Evolutionary conservation across 192 early-diverging fungal species (phyloP).

Genomic region (Obelidium mucronatum): DNA sequence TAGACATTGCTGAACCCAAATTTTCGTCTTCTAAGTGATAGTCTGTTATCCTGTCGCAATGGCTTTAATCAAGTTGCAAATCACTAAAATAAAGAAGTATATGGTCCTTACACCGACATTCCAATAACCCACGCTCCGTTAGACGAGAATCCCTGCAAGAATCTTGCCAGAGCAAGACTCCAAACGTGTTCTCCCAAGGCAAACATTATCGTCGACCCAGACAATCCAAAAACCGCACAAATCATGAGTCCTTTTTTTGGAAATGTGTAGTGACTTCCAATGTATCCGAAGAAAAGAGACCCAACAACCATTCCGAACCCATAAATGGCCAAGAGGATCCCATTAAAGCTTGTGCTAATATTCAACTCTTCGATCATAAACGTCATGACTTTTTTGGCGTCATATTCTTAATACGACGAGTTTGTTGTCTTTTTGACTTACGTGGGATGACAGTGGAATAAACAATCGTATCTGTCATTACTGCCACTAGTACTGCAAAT

Average conservation of each 20-base stretch:
- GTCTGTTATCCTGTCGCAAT: not conserved
- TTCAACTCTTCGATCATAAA: no score
- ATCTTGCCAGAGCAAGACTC: not conserved
- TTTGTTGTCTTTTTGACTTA: not conserved
- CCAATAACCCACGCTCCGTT: slow-evolving; percentile 23
- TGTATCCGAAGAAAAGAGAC: not conserved
- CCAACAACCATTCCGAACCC: not conserved
- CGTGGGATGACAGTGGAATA: slow-evolving; percentile 22
- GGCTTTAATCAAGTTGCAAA: no score
- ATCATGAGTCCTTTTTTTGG: not conserved
- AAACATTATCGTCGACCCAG: slow-evolving; percentile 5
- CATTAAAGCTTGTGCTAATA: no score
- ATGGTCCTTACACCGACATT: not conserved
- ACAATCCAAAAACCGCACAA: not conserved
- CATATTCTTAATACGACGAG: no score
- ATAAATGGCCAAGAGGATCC: slow-evolving; percentile 13
- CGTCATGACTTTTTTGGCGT: no score
- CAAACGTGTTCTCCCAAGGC: not conserved
- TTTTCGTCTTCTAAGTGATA: not conserved
- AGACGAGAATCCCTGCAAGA: not conserved
- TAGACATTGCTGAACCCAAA: slow-evolving; percentile 1
- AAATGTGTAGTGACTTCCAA: not conserved
- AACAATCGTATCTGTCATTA: slow-evolving; percentile 1
- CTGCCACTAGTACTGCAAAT: not conserved
- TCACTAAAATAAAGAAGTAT: not conserved